A percentile compares a stretch with the other conserved stretches of the same genome.
These are phyloP conservation scores for Solanum hybrid DNA, from an alignment of 305 asterid species.

Conservation along the genomic window DNA sequence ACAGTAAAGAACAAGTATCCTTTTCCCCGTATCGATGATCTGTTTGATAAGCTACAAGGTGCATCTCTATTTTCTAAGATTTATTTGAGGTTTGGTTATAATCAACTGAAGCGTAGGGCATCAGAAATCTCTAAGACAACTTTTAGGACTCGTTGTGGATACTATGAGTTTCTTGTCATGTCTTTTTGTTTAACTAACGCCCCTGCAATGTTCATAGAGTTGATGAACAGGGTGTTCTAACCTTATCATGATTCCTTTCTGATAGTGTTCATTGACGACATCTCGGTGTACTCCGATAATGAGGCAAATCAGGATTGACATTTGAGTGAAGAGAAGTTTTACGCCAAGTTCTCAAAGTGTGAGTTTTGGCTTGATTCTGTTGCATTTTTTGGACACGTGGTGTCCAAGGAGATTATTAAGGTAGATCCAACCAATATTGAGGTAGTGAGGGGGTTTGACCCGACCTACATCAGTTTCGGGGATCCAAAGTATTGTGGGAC, in stretches of 20 bases:
- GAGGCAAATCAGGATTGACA: not conserved
- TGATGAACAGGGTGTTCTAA: not conserved
- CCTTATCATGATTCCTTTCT: not conserved
- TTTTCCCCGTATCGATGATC: not conserved
- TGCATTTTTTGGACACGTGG: too few relatives aligned
- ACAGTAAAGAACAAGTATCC: not conserved
- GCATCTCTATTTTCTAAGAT: not conserved
- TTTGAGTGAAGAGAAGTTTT: too few relatives aligned
- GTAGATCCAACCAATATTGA: too few relatives aligned
- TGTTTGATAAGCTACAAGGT: not conserved
- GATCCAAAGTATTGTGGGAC: too few relatives aligned
- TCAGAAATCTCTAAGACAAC: not conserved
- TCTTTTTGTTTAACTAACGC: not conserved
- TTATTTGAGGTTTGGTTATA: not conserved
- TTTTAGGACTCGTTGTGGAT: not conserved
- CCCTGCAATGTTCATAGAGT: not conserved
- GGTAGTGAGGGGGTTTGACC: too few relatives aligned
- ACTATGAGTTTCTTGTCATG: not conserved
- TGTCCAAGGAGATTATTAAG: too few relatives aligned
- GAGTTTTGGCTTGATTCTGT: too few relatives aligned
- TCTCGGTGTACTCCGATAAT: not conserved
- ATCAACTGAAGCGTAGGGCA: not conserved
- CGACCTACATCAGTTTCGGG: too few relatives aligned
- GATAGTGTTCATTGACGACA: not conserved
- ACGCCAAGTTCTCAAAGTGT: too few relatives aligned